Evolutionary conservation across 352 stramenopile species (phyloP).

Genomic region (Phytophthora aleatoria): DNA sequence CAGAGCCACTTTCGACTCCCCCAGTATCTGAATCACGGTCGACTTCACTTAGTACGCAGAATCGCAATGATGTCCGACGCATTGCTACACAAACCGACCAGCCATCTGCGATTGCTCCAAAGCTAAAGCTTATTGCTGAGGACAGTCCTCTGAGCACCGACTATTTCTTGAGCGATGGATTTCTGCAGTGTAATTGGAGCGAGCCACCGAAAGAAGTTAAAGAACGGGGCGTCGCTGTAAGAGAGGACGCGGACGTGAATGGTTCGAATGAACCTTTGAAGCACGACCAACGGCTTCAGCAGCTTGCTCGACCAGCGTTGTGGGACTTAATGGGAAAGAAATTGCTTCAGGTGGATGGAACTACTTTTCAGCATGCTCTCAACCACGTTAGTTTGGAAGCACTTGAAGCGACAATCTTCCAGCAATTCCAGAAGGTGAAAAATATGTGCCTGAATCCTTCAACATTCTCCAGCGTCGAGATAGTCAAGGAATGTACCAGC

Average conservation of each 20-base stretch:
- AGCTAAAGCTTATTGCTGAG: constrained; percentile 17
- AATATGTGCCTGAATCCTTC: constrained; percentile 56
- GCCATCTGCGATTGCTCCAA: constrained; percentile 4
- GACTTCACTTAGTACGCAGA: neutral
- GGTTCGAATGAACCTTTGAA: constrained; percentile 4
- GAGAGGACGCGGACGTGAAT: neutral
- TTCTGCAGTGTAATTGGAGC: constrained; percentile 36
- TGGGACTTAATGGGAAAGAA: constrained; percentile 59
- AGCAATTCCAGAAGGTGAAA: constrained; percentile 48
- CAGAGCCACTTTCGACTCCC: neutral
- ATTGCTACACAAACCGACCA: neutral
- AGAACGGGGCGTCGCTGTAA: neutral
- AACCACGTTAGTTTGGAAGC: constrained; percentile 44
- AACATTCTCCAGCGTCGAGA: constrained; percentile 42
- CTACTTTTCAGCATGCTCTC: constrained; percentile 33
- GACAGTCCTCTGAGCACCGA: constrained; percentile 31
- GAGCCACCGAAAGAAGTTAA: constrained; percentile 4
- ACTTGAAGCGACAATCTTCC: constrained; percentile 50
- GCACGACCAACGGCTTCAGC: constrained; percentile 32
- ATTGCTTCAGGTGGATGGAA: constrained; percentile 36
- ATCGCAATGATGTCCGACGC: neutral
- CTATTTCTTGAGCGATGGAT: constrained; percentile 41
- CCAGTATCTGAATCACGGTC: neutral
- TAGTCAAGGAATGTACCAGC: constrained; percentile 55
- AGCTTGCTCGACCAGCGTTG: constrained; percentile 43